Conservation (phyloP, 2,329 filamentous ascomycete species). For the Talaromyces sp. region DNA sequence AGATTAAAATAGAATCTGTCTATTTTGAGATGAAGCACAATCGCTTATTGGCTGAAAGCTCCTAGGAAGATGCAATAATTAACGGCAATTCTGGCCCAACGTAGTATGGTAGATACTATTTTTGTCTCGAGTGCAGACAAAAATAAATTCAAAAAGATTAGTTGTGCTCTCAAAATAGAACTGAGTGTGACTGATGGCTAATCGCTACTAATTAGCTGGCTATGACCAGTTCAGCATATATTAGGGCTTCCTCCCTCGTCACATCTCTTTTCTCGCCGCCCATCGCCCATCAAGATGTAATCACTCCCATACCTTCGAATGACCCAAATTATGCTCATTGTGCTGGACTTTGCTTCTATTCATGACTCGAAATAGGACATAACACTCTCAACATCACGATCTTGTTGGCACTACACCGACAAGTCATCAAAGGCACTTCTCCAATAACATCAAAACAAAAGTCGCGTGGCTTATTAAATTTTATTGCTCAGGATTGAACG, state of each 20-base stretch:
- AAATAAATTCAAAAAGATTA: background rate
- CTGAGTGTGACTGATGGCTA: background rate
- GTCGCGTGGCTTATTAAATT: slow-evolving; percentile 10
- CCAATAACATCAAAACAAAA: slow-evolving; percentile 8
- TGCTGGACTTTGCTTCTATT: background rate
- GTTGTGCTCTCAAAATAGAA: background rate
- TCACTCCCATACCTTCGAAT: background rate
- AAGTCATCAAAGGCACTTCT: background rate
- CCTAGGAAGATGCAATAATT: background rate
- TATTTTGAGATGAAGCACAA: background rate
- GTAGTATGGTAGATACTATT: background rate
- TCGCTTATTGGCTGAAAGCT: background rate
- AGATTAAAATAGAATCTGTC: slow-evolving; percentile 6
- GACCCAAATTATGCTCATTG: background rate
- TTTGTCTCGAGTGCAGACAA: background rate
- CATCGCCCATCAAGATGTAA: background rate
- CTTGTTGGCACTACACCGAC: background rate
- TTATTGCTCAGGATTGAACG: background rate
- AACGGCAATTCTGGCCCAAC: background rate
- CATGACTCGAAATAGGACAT: background rate
- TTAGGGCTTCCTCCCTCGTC: slow-evolving; percentile 1
- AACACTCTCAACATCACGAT: background rate
- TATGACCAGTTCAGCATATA: background rate
- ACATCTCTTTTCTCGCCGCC: background rate
- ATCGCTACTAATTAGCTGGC: background rate